Evolutionary conservation across 176 grass and related monocot genomes (phyloP), one percentile per base, ranked within the genome.

Genomic region (Chloris gayana): DNA sequence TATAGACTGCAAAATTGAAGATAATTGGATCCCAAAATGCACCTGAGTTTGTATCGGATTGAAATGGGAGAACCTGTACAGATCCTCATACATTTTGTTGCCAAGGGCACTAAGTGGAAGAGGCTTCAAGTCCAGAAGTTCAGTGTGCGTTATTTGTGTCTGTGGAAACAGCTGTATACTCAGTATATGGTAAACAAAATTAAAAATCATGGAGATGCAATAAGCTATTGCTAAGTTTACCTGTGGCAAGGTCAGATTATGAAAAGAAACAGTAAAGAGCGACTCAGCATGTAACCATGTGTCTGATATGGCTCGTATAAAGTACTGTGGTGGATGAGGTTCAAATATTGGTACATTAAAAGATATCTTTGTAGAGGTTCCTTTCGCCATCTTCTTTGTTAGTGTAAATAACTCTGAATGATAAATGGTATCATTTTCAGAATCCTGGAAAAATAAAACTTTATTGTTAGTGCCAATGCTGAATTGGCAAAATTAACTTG

Each of bases 1-100:
- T 31, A 82, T 82, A 41, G 47, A 67, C 32, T 73, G 67, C 29
- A n/a, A 73, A 71, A 56, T 6, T 57, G 54, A 80, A 70, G 24
- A 70, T 47, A 74, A 80, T 12, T 37, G 22, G 30, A 56, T 59
- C 85, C 79, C 39, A 76, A 84, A 83, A 74, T 74, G 29, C 54
- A 91, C 88, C 90, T 98, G 92, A 83, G 92, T 98, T 86, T 98
- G 95, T 80, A 98, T 98, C 6, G 95, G 95, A 74, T 98, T 98
- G 83, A 98, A 98, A 88, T 98, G 95, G 45, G 95, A 94, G 85
- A 98, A 98, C 76, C 81, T 94, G 72, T 93, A 98, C 38, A 93
- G 67, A 74, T 83, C 82, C 82, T 98, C 74, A 15, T 94, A 98
- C 14, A 74, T 72, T 72, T 87, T 87, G 70, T 93, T 94, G 78